Conservation (phyloP, 345 rosid species). For the Sisymbrium altissimum region DNA sequence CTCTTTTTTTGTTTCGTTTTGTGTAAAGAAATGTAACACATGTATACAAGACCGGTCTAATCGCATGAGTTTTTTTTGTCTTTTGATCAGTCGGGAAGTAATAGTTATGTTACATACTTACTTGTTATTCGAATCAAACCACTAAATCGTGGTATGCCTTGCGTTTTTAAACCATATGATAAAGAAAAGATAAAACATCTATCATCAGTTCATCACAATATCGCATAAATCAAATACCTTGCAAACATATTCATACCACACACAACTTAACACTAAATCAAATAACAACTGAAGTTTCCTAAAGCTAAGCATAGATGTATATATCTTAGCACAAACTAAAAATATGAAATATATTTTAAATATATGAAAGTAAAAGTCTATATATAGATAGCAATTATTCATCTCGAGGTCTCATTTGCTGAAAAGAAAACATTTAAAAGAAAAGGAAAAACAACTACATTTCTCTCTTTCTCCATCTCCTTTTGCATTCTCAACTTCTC, state of each 20-base stretch:
- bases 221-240: not conserved
- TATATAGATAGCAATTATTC: not conserved
- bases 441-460: not conserved
- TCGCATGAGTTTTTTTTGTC: not conserved
- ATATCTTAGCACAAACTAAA: not conserved
- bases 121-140: not conserved
- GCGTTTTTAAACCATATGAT: not conserved
- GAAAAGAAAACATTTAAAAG: too few species aligned
- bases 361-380: not conserved
- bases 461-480: not conserved
- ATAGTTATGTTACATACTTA: not conserved
- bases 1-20: not conserved
- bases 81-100: not conserved
- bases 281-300: not conserved
- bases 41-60: not conserved
- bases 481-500: conserved; percentile 6
- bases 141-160: not conserved
- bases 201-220: not conserved
- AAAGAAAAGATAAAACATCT: not conserved
- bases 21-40: not conserved
- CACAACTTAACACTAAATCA: not conserved
- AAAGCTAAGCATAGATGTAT: not conserved
- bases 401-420: conserved; percentile 13
- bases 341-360: not conserved
- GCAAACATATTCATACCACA: not conserved